Evolutionary conservation across 192 early-diverging fungal genomes (phyloP).

Genomic region (Gigaspora rosea): DNA sequence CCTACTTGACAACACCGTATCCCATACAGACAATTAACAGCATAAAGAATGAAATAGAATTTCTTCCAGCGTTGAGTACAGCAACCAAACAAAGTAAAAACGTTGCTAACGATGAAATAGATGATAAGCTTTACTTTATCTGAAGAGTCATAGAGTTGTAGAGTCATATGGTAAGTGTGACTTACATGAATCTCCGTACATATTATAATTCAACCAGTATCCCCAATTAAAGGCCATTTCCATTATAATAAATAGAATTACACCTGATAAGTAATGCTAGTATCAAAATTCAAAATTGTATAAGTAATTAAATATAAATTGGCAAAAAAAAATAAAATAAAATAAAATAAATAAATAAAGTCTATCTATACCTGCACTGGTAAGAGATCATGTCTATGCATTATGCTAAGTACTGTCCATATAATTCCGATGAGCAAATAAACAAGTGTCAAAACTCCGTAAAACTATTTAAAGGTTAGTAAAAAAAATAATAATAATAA

Average conservation of each 20-base stretch:
- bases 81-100: constrained; percentile 77
- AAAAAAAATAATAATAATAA: no score
- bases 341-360: not conserved
- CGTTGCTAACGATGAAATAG: constrained; percentile 38
- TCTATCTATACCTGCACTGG: constrained; percentile 67
- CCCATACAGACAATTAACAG: constrained; percentile 93
- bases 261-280: constrained; percentile 80
- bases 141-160: no score
- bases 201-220: constrained; percentile 72
- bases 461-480: constrained; percentile 56
- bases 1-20: constrained; percentile 92
- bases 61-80: constrained; percentile 84
- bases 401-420: constrained; percentile 79
- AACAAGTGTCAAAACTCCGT: constrained; percentile 68
- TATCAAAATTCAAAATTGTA: no score
- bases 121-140: not conserved
- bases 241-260: constrained; percentile 82
- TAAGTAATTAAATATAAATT: no score
- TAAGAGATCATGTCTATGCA: constrained; percentile 87
- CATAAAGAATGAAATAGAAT: constrained; percentile 95
- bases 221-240: constrained; percentile 95
- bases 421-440: constrained; percentile 74
- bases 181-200: constrained; percentile 60
- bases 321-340: not conserved
- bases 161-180: not conserved